Percentiles rank a stretch among this genome's conserved stretches.
These are phyloP conservation scores for Fimicolochytrium jonesii DNA, from an alignment of 192 early-diverging fungal genomes.

Conservation along the genomic window DNA sequence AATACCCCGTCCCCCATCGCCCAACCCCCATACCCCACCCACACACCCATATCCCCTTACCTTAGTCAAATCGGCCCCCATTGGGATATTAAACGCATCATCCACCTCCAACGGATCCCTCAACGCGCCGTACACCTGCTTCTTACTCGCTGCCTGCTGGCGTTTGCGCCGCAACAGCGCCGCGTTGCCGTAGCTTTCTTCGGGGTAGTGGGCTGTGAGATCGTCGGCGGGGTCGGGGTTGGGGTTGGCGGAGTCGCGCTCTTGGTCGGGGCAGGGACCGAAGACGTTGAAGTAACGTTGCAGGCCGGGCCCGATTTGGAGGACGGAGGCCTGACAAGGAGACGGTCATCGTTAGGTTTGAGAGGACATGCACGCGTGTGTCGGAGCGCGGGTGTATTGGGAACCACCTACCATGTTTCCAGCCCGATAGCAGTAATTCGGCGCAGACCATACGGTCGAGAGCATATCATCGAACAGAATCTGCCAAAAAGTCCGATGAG, in stretches of 20 bases:
- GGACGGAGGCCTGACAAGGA: too few relatives aligned
- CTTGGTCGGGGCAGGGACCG: slow-evolving; percentile 79
- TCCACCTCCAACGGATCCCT: slow-evolving; percentile 17
- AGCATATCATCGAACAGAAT: slow-evolving; percentile 81
- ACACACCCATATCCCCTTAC: too few relatives aligned
- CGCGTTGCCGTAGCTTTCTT: not conserved
- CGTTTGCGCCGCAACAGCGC: not conserved
- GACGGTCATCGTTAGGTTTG: too few relatives aligned
- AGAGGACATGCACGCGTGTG: too few relatives aligned
- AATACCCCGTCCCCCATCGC: too few relatives aligned
- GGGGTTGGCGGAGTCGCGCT: slow-evolving; percentile 38
- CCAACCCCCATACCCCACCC: too few relatives aligned
- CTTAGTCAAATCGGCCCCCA: not conserved
- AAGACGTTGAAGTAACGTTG: slow-evolving; percentile 86
- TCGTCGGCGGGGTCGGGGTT: not conserved
- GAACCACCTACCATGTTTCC: slow-evolving; percentile 86
- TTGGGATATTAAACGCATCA: not conserved
- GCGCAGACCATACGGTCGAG: slow-evolving; percentile 76
- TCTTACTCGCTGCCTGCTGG: not conserved
- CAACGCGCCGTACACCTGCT: not conserved
- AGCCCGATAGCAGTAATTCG: slow-evolving; percentile 79
- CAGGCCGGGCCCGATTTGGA: slow-evolving; percentile 70
- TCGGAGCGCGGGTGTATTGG: too few relatives aligned
- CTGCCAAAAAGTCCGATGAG: too few relatives aligned
- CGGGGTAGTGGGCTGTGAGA: slow-evolving; percentile 12